Percentiles rank a stretch among this genome's conserved stretches.
Conservation (phyloP, 2,329 filamentous ascomycete genomes). For the Blumeriella jaapii region DNA sequence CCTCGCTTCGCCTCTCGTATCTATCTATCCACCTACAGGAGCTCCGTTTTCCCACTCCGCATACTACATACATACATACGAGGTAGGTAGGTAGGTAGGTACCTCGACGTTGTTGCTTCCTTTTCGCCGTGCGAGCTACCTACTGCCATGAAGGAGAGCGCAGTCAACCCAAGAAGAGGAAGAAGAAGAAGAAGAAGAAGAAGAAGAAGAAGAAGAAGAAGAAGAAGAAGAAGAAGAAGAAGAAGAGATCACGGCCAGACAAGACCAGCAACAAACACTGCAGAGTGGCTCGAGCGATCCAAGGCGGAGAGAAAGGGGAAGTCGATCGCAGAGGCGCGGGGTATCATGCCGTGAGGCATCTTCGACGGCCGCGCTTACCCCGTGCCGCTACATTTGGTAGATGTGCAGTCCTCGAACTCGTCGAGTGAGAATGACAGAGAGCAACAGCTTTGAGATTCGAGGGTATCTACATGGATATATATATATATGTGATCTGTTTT, state of each 20-base stretch:
- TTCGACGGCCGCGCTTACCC: neutral
- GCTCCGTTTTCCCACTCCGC: no score
- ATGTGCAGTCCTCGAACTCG: neutral
- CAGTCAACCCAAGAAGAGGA: no score
- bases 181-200: neutral
- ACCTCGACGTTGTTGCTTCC: no score
- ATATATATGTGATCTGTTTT: neutral
- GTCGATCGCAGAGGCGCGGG: neutral
- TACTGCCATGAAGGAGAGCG: no score
- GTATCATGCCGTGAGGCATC: neutral
- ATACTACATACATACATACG: no score
- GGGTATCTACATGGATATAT: constrained; percentile 1
- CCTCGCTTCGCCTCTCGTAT: no score
- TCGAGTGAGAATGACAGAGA: neutral
- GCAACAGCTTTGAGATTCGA: neutral
- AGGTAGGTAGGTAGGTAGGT: no score
- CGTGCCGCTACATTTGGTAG: neutral
- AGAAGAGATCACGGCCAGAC: no score
- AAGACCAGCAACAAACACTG: no score
- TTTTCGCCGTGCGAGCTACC: no score
- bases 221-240: neutral
- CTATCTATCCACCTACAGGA: no score
- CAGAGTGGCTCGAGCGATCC: no score
- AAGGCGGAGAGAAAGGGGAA: neutral
- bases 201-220: neutral